These are phyloP conservation scores for Circinella umbellata DNA, from an alignment of 371 early-diverging fungal genomes.

Conservation along the genomic window DNA sequence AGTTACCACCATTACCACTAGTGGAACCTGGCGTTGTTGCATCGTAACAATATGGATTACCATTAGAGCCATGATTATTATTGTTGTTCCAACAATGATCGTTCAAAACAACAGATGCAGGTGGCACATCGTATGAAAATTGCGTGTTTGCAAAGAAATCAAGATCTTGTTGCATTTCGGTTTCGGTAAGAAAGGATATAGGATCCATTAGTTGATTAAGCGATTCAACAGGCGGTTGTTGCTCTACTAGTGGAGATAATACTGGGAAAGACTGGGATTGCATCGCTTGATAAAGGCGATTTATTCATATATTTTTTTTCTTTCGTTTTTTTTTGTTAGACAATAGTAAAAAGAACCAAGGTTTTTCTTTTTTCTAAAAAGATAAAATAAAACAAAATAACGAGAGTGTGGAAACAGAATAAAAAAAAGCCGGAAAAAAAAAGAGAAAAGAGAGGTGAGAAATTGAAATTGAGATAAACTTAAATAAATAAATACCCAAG, in stretches of 20 bases:
- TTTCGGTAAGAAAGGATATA: constrained; percentile 37
- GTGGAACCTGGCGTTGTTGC: background rate
- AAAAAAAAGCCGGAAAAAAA: background rate
- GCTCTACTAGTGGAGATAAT: background rate
- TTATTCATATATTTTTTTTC: background rate
- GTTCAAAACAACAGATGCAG: background rate
- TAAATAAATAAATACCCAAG: background rate
- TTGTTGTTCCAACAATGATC: background rate
- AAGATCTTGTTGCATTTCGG: constrained; percentile 43
- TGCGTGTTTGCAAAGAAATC: constrained; percentile 59
- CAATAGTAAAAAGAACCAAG: background rate
- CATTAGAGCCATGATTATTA: background rate
- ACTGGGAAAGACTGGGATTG: constrained; percentile 15
- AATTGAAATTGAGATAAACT: background rate
- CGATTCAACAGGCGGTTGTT: constrained; percentile 23
- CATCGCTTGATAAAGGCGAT: constrained; percentile 7
- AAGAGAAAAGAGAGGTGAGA: background rate
- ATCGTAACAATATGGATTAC: constrained; percentile 2
- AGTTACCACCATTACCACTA: background rate
- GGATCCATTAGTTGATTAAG: constrained; percentile 43
- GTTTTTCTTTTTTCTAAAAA: background rate
- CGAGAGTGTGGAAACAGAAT: background rate
- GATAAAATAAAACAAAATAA: background rate
- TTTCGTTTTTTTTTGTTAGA: background rate
- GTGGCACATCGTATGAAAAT: constrained; percentile 39